Percentiles rank a stretch among this genome's conserved stretches.
Evolutionary conservation across 768 basidiomycete species (phyloP).

Genomic region (Kwoniella sp.): DNA sequence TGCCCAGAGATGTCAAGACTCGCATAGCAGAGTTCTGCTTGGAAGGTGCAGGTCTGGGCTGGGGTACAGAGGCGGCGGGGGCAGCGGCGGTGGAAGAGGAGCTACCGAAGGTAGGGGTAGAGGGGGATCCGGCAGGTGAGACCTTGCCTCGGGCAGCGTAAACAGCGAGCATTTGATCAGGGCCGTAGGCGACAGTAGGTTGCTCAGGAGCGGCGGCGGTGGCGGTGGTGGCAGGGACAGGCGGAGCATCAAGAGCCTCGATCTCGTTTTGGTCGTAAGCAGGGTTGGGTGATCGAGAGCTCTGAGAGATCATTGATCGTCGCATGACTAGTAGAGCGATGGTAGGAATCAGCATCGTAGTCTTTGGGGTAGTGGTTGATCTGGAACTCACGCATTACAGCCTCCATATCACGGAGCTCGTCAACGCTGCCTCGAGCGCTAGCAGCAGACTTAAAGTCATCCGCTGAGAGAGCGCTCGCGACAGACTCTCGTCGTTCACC

Average conservation of each 20-base stretch:
- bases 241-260: conserved; percentile 34
- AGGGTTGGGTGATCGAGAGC: conserved; percentile 38
- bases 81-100: background rate
- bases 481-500: conserved; percentile 36
- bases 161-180: conserved; percentile 55
- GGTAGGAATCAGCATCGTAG: background rate
- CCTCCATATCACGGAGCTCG: conserved; percentile 51
- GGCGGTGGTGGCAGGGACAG: conserved; percentile 13
- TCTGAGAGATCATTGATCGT: conserved; percentile 51
- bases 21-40: conserved; percentile 28
- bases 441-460: conserved; percentile 51
- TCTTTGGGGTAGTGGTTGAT: background rate
- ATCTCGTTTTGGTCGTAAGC: conserved; percentile 29
- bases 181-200: conserved; percentile 42
- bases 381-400: conserved; percentile 46
- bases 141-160: conserved; percentile 53
- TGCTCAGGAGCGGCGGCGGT: conserved; percentile 24
- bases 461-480: conserved; percentile 30
- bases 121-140: conserved; percentile 12
- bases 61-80: background rate
- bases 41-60: conserved; percentile 24
- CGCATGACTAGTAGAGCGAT: conserved; percentile 28
- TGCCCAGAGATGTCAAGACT: conserved; percentile 26
- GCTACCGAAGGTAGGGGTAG: conserved; percentile 19
- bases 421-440: conserved; percentile 50